phyloP scores from a whole-genome alignment of 805 yeast genomes.

The Pichia kluyveri region DNA sequence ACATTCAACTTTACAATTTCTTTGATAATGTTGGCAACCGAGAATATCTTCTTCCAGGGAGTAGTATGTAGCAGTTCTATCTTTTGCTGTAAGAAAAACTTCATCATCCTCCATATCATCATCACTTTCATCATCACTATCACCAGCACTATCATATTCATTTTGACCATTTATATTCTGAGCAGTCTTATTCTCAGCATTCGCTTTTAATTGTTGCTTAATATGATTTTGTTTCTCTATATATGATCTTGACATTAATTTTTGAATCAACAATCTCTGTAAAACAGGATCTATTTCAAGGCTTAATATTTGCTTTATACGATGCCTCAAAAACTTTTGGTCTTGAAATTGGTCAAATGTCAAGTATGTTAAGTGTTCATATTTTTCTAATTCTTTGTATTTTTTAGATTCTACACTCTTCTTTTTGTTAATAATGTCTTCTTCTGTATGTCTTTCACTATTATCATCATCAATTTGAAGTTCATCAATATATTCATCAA shows the following conservation, averaged over 20 bases:
- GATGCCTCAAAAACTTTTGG: slow-evolving; percentile 32
- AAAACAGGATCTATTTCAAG: slow-evolving; percentile 31
- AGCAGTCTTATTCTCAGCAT: background rate
- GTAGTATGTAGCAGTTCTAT: slow-evolving; percentile 39
- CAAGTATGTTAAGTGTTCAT: slow-evolving; percentile 23
- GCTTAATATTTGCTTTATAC: slow-evolving; percentile 40
- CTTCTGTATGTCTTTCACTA: background rate
- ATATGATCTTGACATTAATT: slow-evolving; percentile 62
- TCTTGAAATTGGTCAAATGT: slow-evolving; percentile 28
- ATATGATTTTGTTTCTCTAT: slow-evolving; percentile 33
- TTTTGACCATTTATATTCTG: background rate
- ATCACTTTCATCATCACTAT: slow-evolving; percentile 1
- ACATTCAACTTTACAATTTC: slow-evolving; percentile 81
- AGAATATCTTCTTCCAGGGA: slow-evolving; percentile 34
- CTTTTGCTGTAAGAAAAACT: slow-evolving; percentile 39
- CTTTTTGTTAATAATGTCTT: background rate
- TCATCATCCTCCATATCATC: slow-evolving; percentile 20
- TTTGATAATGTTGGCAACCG: slow-evolving; percentile 79
- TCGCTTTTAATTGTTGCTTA: background rate
- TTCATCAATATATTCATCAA: slow-evolving; percentile 32
- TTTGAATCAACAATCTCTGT: slow-evolving; percentile 46
- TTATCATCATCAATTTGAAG: background rate
- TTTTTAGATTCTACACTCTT: background rate
- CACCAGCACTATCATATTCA: background rate
- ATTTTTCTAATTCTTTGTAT: background rate